Conservation (phyloP, 2,329 filamentous ascomycete genomes). For the Alternaria consortialis region DNA sequence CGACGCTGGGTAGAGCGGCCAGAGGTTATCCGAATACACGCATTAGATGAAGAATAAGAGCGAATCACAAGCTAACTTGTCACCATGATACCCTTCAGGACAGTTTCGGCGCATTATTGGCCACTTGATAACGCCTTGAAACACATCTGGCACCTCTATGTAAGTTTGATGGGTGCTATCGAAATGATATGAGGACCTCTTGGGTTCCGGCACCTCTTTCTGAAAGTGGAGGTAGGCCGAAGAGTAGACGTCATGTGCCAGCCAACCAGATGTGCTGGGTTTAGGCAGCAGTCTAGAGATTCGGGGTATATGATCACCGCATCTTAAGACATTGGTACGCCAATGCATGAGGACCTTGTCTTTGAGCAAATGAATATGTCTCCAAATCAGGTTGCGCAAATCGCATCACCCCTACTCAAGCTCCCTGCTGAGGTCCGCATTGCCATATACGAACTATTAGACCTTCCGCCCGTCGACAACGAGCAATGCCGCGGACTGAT, state of each 20-base stretch:
- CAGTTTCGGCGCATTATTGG: background rate
- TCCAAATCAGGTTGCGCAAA: background rate
- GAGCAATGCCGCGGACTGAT: background rate
- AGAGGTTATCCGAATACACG: too few species aligned
- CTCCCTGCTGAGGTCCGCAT: constrained; percentile 4
- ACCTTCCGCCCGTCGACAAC: constrained; percentile 5
- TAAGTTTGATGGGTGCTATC: background rate
- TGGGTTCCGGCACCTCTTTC: background rate
- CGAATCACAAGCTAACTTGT: background rate
- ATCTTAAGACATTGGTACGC: background rate
- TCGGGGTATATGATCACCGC: background rate
- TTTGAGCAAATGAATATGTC: background rate
- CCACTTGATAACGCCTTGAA: background rate
- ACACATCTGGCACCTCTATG: background rate
- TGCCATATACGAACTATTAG: constrained; percentile 1
- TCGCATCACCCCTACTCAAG: background rate
- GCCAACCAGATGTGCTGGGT: background rate
- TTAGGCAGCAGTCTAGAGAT: background rate
- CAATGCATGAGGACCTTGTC: background rate
- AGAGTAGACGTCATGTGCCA: background rate
- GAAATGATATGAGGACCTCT: background rate
- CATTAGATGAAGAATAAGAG: too few species aligned
- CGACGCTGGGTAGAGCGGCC: too few species aligned
- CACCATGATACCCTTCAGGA: background rate
- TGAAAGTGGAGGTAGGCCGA: background rate